Base-by-base conservation (phyloP, 2,329 filamentous ascomycete genomes). In the Trichoderma sp. region DNA sequence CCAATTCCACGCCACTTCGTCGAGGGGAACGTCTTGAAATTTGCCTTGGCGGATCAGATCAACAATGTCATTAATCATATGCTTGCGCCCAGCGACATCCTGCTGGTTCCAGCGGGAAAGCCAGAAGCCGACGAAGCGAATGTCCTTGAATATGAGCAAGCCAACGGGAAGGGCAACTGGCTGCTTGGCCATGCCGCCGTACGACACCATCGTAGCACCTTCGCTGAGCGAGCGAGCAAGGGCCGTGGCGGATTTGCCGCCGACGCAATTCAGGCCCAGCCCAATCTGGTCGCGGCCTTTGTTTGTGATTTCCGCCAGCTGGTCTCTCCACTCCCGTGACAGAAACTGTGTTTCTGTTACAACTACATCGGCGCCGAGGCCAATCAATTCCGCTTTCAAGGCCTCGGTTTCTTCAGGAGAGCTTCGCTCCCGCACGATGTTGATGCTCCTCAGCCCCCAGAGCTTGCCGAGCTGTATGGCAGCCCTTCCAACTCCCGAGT, bases 101-200 rank as follows among this genome's bases (percentile, higher is more conserved):
- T 88, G 86, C 82, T 95, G 92, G 65, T 93, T 94, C 96, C 97
- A 98, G 76, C 89, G 91, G 81, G 93, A 97, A 29, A 98, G 91
- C 97, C 97, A 99, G 85, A 98, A 99, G 5, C 97, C 97, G 77
- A 94, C 90, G 81, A 98, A 97, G 69, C 91, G 89, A 71, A 98
- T 88, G 80, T 98, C 92, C 84, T 96, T 97, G 87, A 99, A 99
- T 80, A 99, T 99, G 76, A 98, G 87, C 79, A 97, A 87, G 0
- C 93, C 94, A 0, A 95, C 93, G 0, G 96, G 95, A 77, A 98
- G 85, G 7, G 89, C 88, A 31, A 98, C 89, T 0, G 96, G 95
- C 86, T 97, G 93, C 83, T 93, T 94, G 41, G 94, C 92, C 97
- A 99, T 99, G 68, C 94, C 96, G 31, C 97, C 97, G 82, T 99